Evolutionary conservation across 306 rosid species (phyloP).

Genomic region (Dalbergia cultrata): DNA sequence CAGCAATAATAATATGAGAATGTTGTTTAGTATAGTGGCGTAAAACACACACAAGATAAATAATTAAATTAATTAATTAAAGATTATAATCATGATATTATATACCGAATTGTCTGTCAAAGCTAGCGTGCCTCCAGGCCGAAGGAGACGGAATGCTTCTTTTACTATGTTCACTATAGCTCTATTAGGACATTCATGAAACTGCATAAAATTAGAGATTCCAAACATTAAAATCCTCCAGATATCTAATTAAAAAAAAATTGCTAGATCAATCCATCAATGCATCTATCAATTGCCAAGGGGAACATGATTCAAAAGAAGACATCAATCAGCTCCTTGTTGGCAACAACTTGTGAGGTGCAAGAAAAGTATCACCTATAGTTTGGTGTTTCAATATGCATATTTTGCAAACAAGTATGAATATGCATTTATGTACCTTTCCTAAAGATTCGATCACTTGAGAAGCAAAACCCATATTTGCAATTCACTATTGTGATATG

Average conservation of each 20-base stretch:
- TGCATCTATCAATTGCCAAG: not conserved
- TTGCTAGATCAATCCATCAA: not conserved
- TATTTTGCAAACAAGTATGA: not conserved
- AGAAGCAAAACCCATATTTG: conserved; percentile 9
- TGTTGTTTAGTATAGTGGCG: not conserved
- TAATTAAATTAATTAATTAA: not conserved
- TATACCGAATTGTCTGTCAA: conserved; percentile 67
- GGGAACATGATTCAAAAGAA: conserved; percentile 8
- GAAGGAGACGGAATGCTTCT: conserved; percentile 77
- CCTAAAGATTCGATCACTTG: conserved; percentile 5
- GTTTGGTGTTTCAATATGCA: conserved; percentile 6
- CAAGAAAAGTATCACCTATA: conserved; percentile 25
- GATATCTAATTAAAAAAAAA: not conserved
- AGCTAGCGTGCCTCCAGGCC: conserved; percentile 73
- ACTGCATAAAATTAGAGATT: conserved; percentile 48
- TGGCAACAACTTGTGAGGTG: not conserved
- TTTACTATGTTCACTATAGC: conserved; percentile 57
- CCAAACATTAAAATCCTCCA: conserved; percentile 23
- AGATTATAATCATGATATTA: not conserved
- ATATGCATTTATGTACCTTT: not conserved
- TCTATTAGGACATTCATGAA: conserved; percentile 74
- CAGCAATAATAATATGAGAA: conserved; percentile 48
- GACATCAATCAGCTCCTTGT: conserved; percentile 10
- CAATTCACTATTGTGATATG: not conserved
- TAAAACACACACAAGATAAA: not conserved